Percentiles rank a stretch among this genome's conserved stretches.
These are phyloP conservation scores for Lophium mytilinum DNA, from an alignment of 495 filamentous ascomycete genomes.

Conservation along the genomic window DNA sequence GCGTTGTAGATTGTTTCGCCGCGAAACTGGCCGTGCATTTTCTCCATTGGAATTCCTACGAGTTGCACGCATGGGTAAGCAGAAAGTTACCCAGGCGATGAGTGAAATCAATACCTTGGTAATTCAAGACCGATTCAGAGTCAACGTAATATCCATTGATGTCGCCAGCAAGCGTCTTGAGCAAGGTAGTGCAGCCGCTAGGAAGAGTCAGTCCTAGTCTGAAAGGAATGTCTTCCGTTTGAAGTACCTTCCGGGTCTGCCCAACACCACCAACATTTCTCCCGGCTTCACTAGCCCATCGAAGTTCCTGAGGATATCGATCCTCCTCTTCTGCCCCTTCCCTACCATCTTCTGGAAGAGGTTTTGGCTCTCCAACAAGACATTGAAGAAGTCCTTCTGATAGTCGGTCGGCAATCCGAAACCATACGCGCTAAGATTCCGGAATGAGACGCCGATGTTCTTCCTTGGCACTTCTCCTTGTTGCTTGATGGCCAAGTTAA, in stretches of 20 bases:
- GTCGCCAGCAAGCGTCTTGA: constrained; percentile 62
- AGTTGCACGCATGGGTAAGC: not conserved
- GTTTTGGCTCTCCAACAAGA: not conserved
- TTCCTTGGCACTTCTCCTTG: not conserved
- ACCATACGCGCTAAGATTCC: not conserved
- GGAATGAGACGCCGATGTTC: not conserved
- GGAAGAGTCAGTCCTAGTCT: not conserved
- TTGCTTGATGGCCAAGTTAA: not conserved
- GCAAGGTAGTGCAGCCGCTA: constrained; percentile 56
- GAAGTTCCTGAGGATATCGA: constrained; percentile 19
- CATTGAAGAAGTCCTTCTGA: not conserved
- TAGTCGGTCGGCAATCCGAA: not conserved
- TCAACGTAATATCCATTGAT: constrained; percentile 39
- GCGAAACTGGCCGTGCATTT: constrained; percentile 27
- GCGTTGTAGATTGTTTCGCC: constrained; percentile 33
- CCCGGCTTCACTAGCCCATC: constrained; percentile 20
- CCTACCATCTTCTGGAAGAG: not conserved
- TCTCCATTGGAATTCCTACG: constrained; percentile 23
- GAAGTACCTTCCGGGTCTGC: not conserved
- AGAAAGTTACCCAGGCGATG: not conserved
- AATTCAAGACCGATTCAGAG: constrained; percentile 31
- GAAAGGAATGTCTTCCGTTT: not conserved
- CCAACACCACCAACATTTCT: constrained; percentile 26
- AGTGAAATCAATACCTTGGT: constrained; percentile 21
- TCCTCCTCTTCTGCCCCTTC: not conserved